Evolutionary conservation across 352 stramenopile genomes (phyloP), one percentile per base, ranked within the genome.

Genomic region (Globisporangium paddicum): DNA sequence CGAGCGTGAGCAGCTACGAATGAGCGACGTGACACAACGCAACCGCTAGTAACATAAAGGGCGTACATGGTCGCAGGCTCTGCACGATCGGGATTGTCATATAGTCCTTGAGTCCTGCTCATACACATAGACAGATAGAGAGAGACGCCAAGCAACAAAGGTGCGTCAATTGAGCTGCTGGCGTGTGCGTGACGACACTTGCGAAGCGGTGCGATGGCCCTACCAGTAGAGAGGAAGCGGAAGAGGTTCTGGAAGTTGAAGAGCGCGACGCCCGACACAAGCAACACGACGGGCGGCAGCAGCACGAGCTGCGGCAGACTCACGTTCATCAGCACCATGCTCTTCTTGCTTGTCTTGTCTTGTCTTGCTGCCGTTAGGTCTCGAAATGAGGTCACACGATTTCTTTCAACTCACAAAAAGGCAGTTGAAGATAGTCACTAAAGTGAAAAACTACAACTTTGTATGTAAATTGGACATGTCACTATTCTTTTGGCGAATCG

Each of bases 191-290:
- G 23, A 51, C 9, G 25, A 44, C 38, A 44, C 3, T n/a, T n/a
- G n/a, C n/a, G n/a, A n/a, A n/a, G n/a, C n/a, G n/a, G n/a, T n/a
- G 6, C 8, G n/a, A 23, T 16, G 8, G 28, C 10, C 76, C 37
- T 56, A 93, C 84, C 82, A 50, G 69, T 63, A 38, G 82, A 84
- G 52, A 90, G 66, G 46, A 86, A 73, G 44, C 71, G 72, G 64
- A 84, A 90, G 48, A 86, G 63, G 44, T 85, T 86, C 70, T 93
- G 82, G 71, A 92, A 93, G 67, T 82, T 85, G 57, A 89, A 87
- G 57, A 93, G 79, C 74, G 82, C 74, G 21, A 92, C 63, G 25
- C 71, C 73, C 56, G 82, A 76, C 14, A 74, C 66, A 30, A 93
- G 37, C 53, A 92, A 70, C 72, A 92, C 61, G 56, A 90, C 51